Conservation (phyloP, 371 early-diverging fungal genomes). For the Fennellomyces sp. region DNA sequence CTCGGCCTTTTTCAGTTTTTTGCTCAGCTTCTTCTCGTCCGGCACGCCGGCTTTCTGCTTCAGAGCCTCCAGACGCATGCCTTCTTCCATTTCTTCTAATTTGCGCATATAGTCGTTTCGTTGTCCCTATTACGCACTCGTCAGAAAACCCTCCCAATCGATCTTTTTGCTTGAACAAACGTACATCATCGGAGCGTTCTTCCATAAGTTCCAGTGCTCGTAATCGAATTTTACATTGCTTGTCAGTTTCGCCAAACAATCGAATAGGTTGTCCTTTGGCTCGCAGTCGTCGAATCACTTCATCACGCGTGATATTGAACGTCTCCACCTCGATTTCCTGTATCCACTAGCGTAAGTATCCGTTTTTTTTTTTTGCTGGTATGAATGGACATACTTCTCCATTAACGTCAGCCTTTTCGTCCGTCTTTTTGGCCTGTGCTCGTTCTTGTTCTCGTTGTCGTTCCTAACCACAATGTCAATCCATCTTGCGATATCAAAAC, state of each 20-base stretch:
- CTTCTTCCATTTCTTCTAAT: slow-evolving; percentile 85
- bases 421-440: slow-evolving; percentile 19
- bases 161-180: not conserved
- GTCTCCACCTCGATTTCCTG: slow-evolving; percentile 40
- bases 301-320: slow-evolving; percentile 75
- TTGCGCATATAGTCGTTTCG: slow-evolving; percentile 88
- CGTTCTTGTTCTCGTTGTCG: slow-evolving; percentile 27
- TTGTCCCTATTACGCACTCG: slow-evolving; percentile 68
- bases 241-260: slow-evolving; percentile 90
- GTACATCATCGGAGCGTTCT: slow-evolving; percentile 64
- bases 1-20: slow-evolving; percentile 42
- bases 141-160: too few relatives aligned
- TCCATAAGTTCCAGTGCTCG: slow-evolving; percentile 86
- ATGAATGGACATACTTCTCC: slow-evolving; percentile 1
- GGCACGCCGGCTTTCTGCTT: slow-evolving; percentile 54
- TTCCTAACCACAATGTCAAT: slow-evolving; percentile 15
- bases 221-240: slow-evolving; percentile 81
- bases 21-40: slow-evolving; percentile 39
- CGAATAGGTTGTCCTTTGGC: slow-evolving; percentile 91
- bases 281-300: slow-evolving; percentile 83
- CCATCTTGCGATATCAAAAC: slow-evolving; percentile 4
- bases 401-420: slow-evolving; percentile 17
- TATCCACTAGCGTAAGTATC: not conserved
- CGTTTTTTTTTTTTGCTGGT: slow-evolving; percentile 1
- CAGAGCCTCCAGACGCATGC: slow-evolving; percentile 77